A percentile compares a stretch with the other conserved stretches of the same genome.
phyloP scores from a whole-genome alignment of 2,329 filamentous ascomycete genomes.

The Aspergillus sojae region DNA sequence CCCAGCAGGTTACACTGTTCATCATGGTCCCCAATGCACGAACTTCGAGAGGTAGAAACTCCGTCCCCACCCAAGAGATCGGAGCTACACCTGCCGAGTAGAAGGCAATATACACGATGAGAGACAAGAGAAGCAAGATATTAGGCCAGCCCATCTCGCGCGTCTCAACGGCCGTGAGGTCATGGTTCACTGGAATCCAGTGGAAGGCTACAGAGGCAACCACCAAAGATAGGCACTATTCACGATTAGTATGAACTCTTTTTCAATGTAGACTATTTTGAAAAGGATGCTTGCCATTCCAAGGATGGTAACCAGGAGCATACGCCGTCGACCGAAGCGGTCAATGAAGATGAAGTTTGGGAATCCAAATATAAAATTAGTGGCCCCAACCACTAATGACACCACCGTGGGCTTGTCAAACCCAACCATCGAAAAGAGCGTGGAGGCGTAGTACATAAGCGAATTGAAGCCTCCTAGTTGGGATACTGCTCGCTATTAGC shows the following conservation, averaged over 20 bases:
- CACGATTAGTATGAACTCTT: background rate
- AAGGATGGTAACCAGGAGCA: slow-evolving; percentile 37
- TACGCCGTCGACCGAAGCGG: slow-evolving; percentile 47
- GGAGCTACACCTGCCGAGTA: slow-evolving; percentile 52
- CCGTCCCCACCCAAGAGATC: slow-evolving; percentile 52
- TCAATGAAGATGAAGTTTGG: slow-evolving; percentile 52
- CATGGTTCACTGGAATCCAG: slow-evolving; percentile 50
- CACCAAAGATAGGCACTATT: slow-evolving; percentile 36
- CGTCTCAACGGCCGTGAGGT: slow-evolving; percentile 24
- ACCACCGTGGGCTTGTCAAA: slow-evolving; percentile 55
- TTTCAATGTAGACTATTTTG: background rate
- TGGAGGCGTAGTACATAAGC: slow-evolving; percentile 50
- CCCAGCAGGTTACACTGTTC: slow-evolving; percentile 33
- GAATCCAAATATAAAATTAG: slow-evolving; percentile 51
- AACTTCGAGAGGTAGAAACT: slow-evolving; percentile 53
- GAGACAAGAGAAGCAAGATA: slow-evolving; percentile 45
- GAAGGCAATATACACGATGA: slow-evolving; percentile 49
- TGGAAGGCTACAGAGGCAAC: slow-evolving; percentile 50
- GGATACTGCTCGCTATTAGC: slow-evolving; percentile 53
- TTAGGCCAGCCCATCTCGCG: slow-evolving; percentile 36
- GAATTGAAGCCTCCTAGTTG: slow-evolving; percentile 51
- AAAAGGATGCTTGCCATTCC: slow-evolving; percentile 41
- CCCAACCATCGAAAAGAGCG: slow-evolving; percentile 51
- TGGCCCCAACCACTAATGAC: slow-evolving; percentile 42
- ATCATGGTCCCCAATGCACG: slow-evolving; percentile 54